A percentile compares a stretch with the other conserved stretches of the same genome.
These are phyloP conservation scores for Kokia cookei DNA, from an alignment of 441 rosid species.

Conservation along the genomic window DNA sequence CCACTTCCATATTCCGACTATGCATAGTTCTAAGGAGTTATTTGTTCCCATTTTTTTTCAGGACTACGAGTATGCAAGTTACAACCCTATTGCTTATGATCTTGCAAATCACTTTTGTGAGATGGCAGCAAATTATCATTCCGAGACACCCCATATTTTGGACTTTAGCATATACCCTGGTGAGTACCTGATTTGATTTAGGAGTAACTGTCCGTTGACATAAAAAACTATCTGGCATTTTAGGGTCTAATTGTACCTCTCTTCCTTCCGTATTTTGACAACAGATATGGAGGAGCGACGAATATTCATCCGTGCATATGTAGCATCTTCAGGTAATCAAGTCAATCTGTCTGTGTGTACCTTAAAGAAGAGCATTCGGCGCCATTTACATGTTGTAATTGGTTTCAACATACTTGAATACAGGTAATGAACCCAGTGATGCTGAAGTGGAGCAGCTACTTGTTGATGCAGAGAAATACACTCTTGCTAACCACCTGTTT, in stretches of 20 bases:
- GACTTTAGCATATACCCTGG: constrained; percentile 78
- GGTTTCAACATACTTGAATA: background rate
- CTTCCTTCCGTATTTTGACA: constrained; percentile 8
- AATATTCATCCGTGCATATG: constrained; percentile 55
- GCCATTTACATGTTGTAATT: background rate
- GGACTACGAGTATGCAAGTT: constrained; percentile 94
- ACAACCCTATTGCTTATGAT: constrained; percentile 84
- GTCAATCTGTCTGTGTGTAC: background rate
- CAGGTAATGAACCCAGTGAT: constrained; percentile 42
- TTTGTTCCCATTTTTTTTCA: constrained; percentile 14
- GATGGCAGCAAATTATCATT: constrained; percentile 87
- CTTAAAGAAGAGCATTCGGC: background rate
- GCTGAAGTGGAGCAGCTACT: constrained; percentile 49
- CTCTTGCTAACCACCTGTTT: constrained; percentile 75
- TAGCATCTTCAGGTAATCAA: constrained; percentile 51
- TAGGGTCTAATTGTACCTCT: constrained; percentile 5
- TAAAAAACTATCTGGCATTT: background rate
- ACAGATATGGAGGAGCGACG: constrained; percentile 64
- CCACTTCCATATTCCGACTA: background rate
- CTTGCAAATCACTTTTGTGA: constrained; percentile 94
- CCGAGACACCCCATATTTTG: constrained; percentile 74
- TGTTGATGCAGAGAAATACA: constrained; percentile 57
- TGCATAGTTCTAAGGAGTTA: constrained; percentile 1
- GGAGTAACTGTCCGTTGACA: background rate
- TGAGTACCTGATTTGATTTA: constrained; percentile 13